Conservation (phyloP, 495 filamentous ascomycete genomes). For the Amphirosellinia nigrospora region DNA sequence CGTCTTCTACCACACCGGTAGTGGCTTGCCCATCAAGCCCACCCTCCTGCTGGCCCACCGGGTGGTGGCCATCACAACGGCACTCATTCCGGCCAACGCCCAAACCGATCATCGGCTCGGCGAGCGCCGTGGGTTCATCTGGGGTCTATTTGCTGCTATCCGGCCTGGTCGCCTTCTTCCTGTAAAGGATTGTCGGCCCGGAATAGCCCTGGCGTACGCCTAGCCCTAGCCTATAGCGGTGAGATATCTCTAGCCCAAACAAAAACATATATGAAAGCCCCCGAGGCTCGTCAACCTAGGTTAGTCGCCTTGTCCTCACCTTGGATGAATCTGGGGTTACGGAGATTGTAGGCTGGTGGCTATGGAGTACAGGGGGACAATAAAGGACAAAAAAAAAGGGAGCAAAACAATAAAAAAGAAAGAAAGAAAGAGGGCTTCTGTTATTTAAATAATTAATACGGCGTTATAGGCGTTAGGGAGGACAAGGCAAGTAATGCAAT, state of each 20-base stretch:
- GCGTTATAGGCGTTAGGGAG: background rate
- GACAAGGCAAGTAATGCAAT: background rate
- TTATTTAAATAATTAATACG: background rate
- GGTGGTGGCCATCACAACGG: background rate
- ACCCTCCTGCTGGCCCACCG: background rate
- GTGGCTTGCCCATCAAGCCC: background rate
- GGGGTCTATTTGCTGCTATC: background rate
- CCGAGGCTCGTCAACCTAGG: background rate
- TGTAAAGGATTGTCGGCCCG: background rate
- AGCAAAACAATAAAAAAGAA: background rate
- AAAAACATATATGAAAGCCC: background rate
- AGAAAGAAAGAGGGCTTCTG: background rate
- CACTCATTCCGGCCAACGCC: background rate
- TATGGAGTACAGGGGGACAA: background rate
- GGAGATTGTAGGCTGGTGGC: background rate
- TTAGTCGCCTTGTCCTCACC: background rate
- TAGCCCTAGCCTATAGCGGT: background rate
- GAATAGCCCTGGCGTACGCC: background rate
- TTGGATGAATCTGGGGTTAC: background rate
- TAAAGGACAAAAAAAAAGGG: background rate
- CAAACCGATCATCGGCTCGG: slow-evolving; percentile 1
- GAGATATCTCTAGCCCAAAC: background rate
- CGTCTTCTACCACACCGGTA: slow-evolving; percentile 3
- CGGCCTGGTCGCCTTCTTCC: background rate
- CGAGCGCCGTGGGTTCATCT: background rate